Percentiles rank a stretch among this genome's conserved stretches.
phyloP scores from a whole-genome alignment of 148 eudicot genomes.

The Silene conica region DNA sequence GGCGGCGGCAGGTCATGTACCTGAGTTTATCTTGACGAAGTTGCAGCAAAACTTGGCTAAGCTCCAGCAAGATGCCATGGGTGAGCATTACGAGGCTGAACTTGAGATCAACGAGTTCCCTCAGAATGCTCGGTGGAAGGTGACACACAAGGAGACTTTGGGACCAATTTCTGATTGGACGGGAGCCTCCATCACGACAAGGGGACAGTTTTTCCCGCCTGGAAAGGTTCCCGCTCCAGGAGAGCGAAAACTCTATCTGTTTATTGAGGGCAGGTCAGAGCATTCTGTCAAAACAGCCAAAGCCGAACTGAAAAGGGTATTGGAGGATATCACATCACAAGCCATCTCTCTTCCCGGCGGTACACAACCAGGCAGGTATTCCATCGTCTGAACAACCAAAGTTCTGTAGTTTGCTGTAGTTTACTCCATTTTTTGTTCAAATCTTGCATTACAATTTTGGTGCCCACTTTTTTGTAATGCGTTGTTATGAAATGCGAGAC shows the following conservation, averaged over 20 bases:
- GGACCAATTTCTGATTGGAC: constrained; percentile 82
- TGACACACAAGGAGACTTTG: constrained; percentile 78
- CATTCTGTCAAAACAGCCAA: constrained; percentile 80
- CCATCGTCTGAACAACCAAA: constrained; percentile 42
- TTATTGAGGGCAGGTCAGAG: constrained; percentile 78
- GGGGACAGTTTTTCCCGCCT: constrained; percentile 65
- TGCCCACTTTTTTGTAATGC: background rate
- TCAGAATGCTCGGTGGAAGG: constrained; percentile 90
- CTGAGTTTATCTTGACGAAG: constrained; percentile 26
- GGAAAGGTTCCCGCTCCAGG: constrained; percentile 59
- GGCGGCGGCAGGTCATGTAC: background rate
- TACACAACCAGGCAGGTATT: constrained; percentile 72
- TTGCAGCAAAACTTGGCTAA: constrained; percentile 63
- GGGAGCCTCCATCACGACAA: constrained; percentile 81
- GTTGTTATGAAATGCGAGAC: background rate
- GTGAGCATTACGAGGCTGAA: constrained; percentile 81
- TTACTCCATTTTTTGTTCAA: background rate
- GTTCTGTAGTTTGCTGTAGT: background rate
- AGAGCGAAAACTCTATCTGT: constrained; percentile 66
- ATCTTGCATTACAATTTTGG: constrained; percentile 3
- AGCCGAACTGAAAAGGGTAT: constrained; percentile 57
- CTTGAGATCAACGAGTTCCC: constrained; percentile 86
- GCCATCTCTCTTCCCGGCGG: constrained; percentile 70
- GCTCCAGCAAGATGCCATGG: constrained; percentile 74
- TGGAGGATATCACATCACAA: constrained; percentile 74